A percentile compares a stretch with the other conserved stretches of the same genome.
Conservation (phyloP, 345 rosid genomes). For the Xanthoceras sorbifolium region DNA sequence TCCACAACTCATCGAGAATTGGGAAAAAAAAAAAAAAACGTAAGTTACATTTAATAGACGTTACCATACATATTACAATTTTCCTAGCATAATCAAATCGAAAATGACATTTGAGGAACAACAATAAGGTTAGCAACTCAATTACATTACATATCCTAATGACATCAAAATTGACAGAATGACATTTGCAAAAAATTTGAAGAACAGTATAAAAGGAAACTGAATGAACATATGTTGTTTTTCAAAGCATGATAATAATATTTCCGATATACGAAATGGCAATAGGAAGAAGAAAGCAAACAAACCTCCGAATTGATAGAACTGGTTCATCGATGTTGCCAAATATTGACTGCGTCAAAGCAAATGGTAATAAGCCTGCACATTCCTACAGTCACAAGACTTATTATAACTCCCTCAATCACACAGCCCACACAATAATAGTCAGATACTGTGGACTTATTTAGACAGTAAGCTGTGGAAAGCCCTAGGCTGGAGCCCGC, state of each 20-base stretch:
- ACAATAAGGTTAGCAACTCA: not conserved
- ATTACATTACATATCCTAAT: not conserved
- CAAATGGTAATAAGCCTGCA: not conserved
- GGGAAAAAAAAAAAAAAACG: not conserved
- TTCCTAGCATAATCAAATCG: not conserved
- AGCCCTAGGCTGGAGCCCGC: not conserved
- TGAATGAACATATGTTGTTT: not conserved
- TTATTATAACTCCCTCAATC: not conserved
- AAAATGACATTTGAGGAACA: not conserved
- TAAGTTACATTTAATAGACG: not conserved
- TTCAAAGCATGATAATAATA: not conserved
- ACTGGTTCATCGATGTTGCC: not conserved
- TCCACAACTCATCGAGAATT: not conserved
- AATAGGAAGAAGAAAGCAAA: not conserved
- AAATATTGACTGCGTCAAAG: not conserved
- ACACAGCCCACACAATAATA: not conserved
- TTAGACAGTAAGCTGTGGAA: not conserved
- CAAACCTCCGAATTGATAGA: conserved; percentile 11
- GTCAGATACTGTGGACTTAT: not conserved
- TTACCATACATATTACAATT: not conserved
- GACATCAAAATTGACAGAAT: not conserved
- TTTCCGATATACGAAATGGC: not conserved
- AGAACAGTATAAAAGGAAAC: not conserved
- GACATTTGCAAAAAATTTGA: not conserved
- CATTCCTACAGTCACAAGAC: not conserved